Evolutionary conservation across 345 rosid genomes (phyloP), one percentile per base, ranked within the genome.

Genomic region (Euphorbia peplus): DNA sequence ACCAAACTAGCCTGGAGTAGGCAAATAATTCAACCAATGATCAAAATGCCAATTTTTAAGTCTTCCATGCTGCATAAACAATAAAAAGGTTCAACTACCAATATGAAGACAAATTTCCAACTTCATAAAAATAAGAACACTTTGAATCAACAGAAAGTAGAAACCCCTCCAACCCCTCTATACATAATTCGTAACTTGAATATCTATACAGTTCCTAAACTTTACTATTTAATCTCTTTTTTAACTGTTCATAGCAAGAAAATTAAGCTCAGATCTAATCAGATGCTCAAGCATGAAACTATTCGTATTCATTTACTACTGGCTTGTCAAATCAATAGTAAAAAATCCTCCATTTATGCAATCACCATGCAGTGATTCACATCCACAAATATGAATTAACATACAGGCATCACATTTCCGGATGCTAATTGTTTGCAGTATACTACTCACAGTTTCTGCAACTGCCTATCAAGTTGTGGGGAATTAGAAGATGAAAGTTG

Each of bases 401-500:
- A 5, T 46, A 42, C 35, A 52, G 53, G 44, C 28, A n/a, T 63
- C 63, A 18, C 37, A 58, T 29, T 53, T 28, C 42, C 47, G 37
- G 68, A 60, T 58, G 42, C 63, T 59, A 62, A 60, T 9, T 9
- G 35, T 10, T 29, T 66, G 60, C 7, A 66, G 53, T 60, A 72
- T 37, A 61, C 44, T 68, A 87, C 97, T 88, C 78, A 90, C 98
- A 88, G 77, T 80, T 84, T 92, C 70, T 86, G 86, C 64, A 91
- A 87, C 69, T 86, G 98, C 83, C 81, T 86, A 79, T 90, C 97
- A 75, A 88, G 62, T 64, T 68, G 90, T 28, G 70, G 66, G 24
- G 69, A 69, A 70, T 71, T 82, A 64, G 84, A 72, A 63, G 80
- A 75, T 69, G 72, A 67, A 75, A 63, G 76, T 72, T 70, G 83